These are phyloP conservation scores for Globisporangium radiosum DNA, from an alignment of 352 stramenopile genomes.

Conservation along the genomic window DNA sequence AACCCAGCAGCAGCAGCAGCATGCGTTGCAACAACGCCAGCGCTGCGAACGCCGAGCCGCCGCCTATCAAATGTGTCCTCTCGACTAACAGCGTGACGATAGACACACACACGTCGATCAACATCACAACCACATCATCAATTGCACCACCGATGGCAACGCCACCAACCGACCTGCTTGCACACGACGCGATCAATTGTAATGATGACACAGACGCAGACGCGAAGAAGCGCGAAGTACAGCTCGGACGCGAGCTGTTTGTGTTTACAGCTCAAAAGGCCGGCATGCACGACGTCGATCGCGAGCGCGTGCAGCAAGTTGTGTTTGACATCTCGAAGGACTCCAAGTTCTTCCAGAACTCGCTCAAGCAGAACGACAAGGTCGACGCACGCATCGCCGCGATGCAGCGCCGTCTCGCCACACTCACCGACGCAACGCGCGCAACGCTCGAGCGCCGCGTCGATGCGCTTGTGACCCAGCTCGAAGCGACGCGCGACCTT, in stretches of 20 bases:
- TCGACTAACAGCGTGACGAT: not conserved
- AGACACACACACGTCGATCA: not conserved
- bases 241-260: constrained; percentile 43
- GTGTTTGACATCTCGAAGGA: constrained; percentile 93
- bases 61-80: too few relatives aligned
- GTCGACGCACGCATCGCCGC: constrained; percentile 74
- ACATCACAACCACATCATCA: not conserved
- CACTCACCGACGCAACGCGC: constrained; percentile 33
- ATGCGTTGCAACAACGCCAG: not conserved
- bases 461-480: constrained; percentile 33
- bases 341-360: constrained; percentile 91
- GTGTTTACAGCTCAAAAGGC: constrained; percentile 84
- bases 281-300: constrained; percentile 87
- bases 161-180: not conserved
- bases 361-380: constrained; percentile 82
- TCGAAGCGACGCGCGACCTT: constrained; percentile 50
- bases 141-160: not conserved
- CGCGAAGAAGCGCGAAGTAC: constrained; percentile 5
- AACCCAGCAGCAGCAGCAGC: not conserved
- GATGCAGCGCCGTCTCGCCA: constrained; percentile 62
- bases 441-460: constrained; percentile 31
- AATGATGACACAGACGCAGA: not conserved
- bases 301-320: constrained; percentile 87
- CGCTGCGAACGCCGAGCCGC: too few relatives aligned
- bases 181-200: not conserved